Percentiles rank a stretch among this genome's conserved stretches.
Conservation (phyloP, 129 eudicot species). For the Kitagawia praeruptora region DNA sequence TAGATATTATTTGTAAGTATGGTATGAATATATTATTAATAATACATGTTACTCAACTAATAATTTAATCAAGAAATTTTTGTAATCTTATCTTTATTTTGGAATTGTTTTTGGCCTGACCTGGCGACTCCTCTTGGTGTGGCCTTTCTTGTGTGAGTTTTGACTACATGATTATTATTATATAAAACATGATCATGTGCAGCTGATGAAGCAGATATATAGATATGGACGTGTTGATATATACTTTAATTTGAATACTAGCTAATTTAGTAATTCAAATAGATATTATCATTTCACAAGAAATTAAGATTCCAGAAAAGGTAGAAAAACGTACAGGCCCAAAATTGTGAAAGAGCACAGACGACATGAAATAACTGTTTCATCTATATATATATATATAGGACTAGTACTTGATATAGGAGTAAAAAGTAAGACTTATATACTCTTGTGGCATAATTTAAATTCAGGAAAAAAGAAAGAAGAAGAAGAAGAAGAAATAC, state of each 20-base stretch:
- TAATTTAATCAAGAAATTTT: too few relatives aligned
- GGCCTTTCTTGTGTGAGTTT: not conserved
- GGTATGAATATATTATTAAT: too few relatives aligned
- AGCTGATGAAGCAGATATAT: not conserved
- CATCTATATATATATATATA: not conserved
- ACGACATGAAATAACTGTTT: conserved; percentile 5
- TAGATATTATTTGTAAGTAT: too few relatives aligned
- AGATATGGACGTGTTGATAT: not conserved
- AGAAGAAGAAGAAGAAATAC: too few relatives aligned
- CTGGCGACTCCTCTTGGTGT: too few relatives aligned
- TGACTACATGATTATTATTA: not conserved
- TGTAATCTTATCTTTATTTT: too few relatives aligned
- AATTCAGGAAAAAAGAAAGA: not conserved
- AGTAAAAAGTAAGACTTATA: too few relatives aligned
- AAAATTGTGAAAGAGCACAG: not conserved
- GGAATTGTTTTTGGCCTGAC: too few relatives aligned
- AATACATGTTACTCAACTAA: too few relatives aligned
- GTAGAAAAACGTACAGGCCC: not conserved
- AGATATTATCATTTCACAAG: not conserved
- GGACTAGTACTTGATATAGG: not conserved
- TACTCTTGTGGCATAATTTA: not conserved
- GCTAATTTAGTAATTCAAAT: not conserved
- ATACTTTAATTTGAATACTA: not conserved
- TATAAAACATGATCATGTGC: not conserved
- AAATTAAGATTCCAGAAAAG: not conserved